Base-by-base conservation (phyloP, 2,329 filamentous ascomycete species). In the Nigrospora oryzae region DNA sequence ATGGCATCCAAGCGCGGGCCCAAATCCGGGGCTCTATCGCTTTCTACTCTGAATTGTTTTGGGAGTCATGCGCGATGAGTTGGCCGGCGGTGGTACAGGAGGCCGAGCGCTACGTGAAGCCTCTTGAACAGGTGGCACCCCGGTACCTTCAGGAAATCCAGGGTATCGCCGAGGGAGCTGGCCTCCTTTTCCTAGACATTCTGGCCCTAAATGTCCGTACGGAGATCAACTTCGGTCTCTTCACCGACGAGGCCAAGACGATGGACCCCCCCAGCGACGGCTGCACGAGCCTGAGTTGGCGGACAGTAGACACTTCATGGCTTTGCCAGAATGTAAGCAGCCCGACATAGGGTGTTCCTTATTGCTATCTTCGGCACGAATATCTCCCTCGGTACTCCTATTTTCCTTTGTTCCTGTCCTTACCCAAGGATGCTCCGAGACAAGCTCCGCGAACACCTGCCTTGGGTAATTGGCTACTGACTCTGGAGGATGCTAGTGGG, bases 151-250 rank as follows among this genome's bases (percentile, higher is more conserved):
- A 58, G n/a, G 73, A 76, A 49, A 70, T 73, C 51, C 56, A 60
- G 44, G 81, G 75, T 11, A 67, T 81, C 36, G 75, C 77, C 0
- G 65, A 72, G 1, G 77, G 77, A 2, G 66, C 75, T 0, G 59
- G 54, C 0, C 55, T 68, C 8, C 50, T 63, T 1, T 51, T 79
- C 2, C 55, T 73, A 3, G 74, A 79, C 39, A 69, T 81, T n/a
- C 56, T 81, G 1, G 74, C 76, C 2, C 57, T 81, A 11, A 81
- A 81, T 45, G 69, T 77, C 6, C 65, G 76, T 1, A 78, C 72
- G 0, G 76, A 80, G 57, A 78, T 79, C 48, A 67, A 66, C 2
- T 79, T 81, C 46, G 76, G 77, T 0, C 57, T 77, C 13, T 79
- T 75, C 48, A 67, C 64, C 14, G 53, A 58, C 2, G 40, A 45